Conservation (phyloP, 2,329 filamentous ascomycete genomes). For the Colletotrichum higginsianum region DNA sequence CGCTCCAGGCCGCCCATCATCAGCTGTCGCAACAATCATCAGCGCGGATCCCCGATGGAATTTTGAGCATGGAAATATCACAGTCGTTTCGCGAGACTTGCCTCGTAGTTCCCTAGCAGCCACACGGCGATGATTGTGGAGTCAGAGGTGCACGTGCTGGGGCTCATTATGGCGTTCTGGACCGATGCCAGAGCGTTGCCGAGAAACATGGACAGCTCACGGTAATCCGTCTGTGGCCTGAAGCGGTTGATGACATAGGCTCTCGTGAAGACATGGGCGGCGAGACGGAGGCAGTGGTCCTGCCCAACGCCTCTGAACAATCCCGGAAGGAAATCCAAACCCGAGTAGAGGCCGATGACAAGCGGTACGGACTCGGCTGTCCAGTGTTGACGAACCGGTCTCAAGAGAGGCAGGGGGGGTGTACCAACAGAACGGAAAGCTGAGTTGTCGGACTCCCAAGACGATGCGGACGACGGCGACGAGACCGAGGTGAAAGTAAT, state of each 20-base stretch:
- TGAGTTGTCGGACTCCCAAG: not conserved
- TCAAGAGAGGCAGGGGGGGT: slow-evolving; percentile 5
- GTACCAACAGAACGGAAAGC: not conserved
- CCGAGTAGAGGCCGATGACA: slow-evolving; percentile 55
- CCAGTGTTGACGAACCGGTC: slow-evolving; percentile 54
- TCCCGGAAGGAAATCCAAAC: slow-evolving; percentile 52
- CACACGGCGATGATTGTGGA: slow-evolving; percentile 57
- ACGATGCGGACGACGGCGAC: slow-evolving; percentile 13
- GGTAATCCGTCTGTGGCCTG: slow-evolving; percentile 50
- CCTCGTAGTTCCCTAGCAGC: slow-evolving; percentile 59
- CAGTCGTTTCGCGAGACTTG: slow-evolving; percentile 31
- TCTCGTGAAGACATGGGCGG: slow-evolving; percentile 57
- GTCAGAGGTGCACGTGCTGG: slow-evolving; percentile 48
- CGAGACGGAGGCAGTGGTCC: slow-evolving; percentile 56
- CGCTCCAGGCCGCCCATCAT: slow-evolving; percentile 54
- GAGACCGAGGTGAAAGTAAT: slow-evolving; percentile 17
- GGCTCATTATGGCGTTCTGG: slow-evolving; percentile 53
- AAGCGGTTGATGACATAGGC: slow-evolving; percentile 57
- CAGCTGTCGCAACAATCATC: slow-evolving; percentile 45
- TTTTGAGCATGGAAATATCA: not conserved
- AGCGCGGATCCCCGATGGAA: not conserved
- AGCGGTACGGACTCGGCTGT: slow-evolving; percentile 57
- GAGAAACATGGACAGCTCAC: slow-evolving; percentile 54
- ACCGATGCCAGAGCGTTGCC: slow-evolving; percentile 57
- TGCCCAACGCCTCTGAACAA: slow-evolving; percentile 47